Conservation (phyloP, 345 rosid species). For the Firmiana major region DNA sequence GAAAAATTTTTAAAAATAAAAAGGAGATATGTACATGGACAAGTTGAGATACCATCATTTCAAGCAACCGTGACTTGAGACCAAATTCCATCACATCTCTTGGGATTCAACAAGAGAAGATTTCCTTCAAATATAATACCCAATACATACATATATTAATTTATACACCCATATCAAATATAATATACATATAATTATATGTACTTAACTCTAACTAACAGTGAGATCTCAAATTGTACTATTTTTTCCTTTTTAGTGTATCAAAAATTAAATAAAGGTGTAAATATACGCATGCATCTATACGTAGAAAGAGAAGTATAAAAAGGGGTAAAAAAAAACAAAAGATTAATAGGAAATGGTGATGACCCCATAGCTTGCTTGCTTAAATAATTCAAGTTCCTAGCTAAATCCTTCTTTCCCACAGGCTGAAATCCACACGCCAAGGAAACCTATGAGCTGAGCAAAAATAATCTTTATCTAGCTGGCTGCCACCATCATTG, state of each 20-base stretch:
- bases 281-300: too few relatives aligned
- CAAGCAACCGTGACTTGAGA: constrained; percentile 51
- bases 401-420: not conserved
- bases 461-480: not conserved
- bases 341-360: not conserved
- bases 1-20: not conserved
- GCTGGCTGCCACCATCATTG: constrained; percentile 43
- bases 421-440: constrained; percentile 57
- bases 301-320: not conserved
- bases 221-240: not conserved
- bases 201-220: not conserved
- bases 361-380: not conserved
- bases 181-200: too few relatives aligned
- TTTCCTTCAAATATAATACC: not conserved
- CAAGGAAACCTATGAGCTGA: constrained; percentile 45
- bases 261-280: too few relatives aligned
- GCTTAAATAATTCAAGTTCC: not conserved
- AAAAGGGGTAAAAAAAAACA: not conserved
- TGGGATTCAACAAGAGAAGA: not conserved
- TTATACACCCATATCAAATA: not conserved
- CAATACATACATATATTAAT: not conserved
- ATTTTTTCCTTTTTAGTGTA: not conserved
- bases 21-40: too few relatives aligned
- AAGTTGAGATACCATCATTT: constrained; percentile 23
- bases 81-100: constrained; percentile 46